Conservation (phyloP, 768 basidiomycete species). For the Leccinum ochraceum region DNA sequence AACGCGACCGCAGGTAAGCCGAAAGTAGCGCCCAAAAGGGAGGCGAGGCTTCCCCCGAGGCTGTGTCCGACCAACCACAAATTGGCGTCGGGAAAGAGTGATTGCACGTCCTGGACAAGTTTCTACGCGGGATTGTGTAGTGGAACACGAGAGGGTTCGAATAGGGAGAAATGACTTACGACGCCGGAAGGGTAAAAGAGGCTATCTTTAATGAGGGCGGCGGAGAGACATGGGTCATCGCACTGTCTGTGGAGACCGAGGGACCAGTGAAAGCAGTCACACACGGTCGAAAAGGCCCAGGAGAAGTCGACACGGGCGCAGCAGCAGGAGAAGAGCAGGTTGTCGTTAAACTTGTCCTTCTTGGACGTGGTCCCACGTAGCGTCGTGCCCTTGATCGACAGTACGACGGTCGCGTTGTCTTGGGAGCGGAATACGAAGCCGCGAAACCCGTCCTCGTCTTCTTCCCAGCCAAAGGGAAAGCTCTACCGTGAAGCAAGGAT, state of each 20-base stretch:
- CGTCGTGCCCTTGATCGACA: conserved; percentile 91
- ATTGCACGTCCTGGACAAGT: conserved; percentile 57
- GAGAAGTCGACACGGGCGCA: conserved; percentile 88
- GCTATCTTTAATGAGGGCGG: conserved; percentile 83
- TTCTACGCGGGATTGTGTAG: conserved; percentile 35
- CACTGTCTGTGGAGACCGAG: conserved; percentile 66
- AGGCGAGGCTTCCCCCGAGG: conserved; percentile 65
- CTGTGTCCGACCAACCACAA: conserved; percentile 66
- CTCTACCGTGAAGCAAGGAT: conserved; percentile 44
- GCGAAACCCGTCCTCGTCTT: conserved; percentile 70
- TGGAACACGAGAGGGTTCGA: not conserved
- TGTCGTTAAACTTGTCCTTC: conserved; percentile 94
- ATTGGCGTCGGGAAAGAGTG: conserved; percentile 56
- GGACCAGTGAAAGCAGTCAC: conserved; percentile 67
- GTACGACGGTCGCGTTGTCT: conserved; percentile 79
- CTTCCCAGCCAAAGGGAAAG: conserved; percentile 80
- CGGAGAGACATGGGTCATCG: conserved; percentile 76
- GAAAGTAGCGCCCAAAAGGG: conserved; percentile 64
- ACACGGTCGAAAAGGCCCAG: conserved; percentile 85
- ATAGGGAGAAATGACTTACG: conserved; percentile 43
- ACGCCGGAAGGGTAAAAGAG: conserved; percentile 92
- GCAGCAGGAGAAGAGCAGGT: conserved; percentile 87
- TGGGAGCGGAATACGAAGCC: conserved; percentile 85
- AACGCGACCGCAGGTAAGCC: conserved; percentile 66
- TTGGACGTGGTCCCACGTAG: conserved; percentile 82